Percentiles rank a stretch among this genome's conserved stretches.
These are phyloP conservation scores for Aspergillus nomiae DNA, from an alignment of 2,329 filamentous ascomycete species.

Conservation along the genomic window DNA sequence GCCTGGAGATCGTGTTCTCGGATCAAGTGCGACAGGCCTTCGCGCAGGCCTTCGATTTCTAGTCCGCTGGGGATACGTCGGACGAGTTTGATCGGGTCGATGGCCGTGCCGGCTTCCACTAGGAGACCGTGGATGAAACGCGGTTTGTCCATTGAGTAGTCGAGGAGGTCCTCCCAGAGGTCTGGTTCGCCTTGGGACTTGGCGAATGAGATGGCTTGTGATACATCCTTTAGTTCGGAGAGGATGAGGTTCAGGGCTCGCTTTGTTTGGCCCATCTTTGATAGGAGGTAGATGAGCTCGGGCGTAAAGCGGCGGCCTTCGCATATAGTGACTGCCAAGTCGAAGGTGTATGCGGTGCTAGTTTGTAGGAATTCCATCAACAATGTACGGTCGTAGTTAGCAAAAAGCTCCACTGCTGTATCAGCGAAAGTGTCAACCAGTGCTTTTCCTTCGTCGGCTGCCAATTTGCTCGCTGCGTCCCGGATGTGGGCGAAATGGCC, in stretches of 20 bases:
- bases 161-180: constrained; percentile 90
- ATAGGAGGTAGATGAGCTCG: constrained; percentile 93
- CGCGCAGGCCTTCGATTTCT: constrained; percentile 85
- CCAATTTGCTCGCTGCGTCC: constrained; percentile 50
- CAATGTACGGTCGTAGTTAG: constrained; percentile 74
- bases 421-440: constrained; percentile 87
- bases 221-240: constrained; percentile 86
- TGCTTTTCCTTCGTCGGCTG: constrained; percentile 60
- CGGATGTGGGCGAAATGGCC: constrained; percentile 39
- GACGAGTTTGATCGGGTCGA: constrained; percentile 89
- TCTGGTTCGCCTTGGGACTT: constrained; percentile 91
- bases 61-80: constrained; percentile 88
- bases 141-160: constrained; percentile 97
- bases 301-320: constrained; percentile 79
- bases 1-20: constrained; percentile 95
- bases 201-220: constrained; percentile 89
- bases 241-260: constrained; percentile 90
- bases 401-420: constrained; percentile 81
- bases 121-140: constrained; percentile 89
- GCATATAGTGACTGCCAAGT: constrained; percentile 71
- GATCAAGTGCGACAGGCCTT: constrained; percentile 87
- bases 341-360: constrained; percentile 86
- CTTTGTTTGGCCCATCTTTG: constrained; percentile 93
- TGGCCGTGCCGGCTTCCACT: constrained; percentile 89
- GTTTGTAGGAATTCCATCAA: constrained; percentile 85